phyloP scores from a whole-genome alignment of 176 grass and related monocot genomes.

The Tuctoria greenei region DNA sequence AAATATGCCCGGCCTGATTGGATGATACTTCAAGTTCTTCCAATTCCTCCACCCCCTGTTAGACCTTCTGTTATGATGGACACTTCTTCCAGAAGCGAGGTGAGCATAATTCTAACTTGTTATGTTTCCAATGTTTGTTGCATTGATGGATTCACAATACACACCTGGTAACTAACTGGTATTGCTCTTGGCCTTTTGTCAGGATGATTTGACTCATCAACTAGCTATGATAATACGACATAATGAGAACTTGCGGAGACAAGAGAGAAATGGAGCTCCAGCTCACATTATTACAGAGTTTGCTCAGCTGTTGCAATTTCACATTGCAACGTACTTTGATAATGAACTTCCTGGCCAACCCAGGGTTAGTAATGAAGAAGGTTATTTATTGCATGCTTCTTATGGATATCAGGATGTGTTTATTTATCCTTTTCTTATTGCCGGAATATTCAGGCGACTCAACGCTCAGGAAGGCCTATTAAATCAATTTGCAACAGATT shows the following conservation, averaged over 20 bases:
- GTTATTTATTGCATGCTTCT: background rate
- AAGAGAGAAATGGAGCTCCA: constrained; percentile 97
- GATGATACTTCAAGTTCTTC: constrained; percentile 99
- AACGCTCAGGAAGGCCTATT: constrained; percentile 91
- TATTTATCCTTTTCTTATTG: constrained; percentile 11
- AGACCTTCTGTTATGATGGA: constrained; percentile 99
- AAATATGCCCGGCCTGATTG: constrained; percentile 99
- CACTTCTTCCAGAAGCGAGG: constrained; percentile 98
- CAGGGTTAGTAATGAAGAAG: constrained; percentile 41
- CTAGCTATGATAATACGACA: constrained; percentile 97
- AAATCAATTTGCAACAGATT: constrained; percentile 98
- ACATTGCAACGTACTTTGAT: constrained; percentile 98
- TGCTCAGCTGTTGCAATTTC: constrained; percentile 94
- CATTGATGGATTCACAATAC: background rate
- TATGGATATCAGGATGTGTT: constrained; percentile 7
- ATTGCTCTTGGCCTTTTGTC: background rate
- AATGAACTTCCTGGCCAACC: constrained; percentile 98
- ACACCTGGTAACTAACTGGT: background rate
- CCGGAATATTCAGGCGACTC: constrained; percentile 68
- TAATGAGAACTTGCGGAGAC: constrained; percentile 93
- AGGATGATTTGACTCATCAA: constrained; percentile 99
- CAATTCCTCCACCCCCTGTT: constrained; percentile 94
- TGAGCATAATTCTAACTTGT: constrained; percentile 36
- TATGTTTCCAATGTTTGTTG: background rate
- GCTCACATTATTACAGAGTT: constrained; percentile 98